These are phyloP conservation scores for Apiotrichum mycotoxinovorans DNA, from an alignment of 1,284 basidiomycete genomes.

Conservation along the genomic window DNA sequence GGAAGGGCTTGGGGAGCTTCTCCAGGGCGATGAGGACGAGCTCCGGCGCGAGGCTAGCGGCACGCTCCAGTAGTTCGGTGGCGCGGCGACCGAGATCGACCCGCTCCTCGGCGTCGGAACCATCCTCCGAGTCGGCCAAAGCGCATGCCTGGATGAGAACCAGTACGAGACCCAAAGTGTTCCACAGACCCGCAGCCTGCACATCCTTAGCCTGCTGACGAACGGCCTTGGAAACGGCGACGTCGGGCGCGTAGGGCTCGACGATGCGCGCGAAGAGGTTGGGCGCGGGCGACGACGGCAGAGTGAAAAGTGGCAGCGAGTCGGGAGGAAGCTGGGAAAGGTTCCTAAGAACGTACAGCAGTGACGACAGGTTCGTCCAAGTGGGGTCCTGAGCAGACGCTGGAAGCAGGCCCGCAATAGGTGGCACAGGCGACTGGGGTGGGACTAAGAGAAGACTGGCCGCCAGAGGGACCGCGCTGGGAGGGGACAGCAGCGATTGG, in stretches of 20 bases:
- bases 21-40: conserved; percentile 89
- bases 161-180: conserved; percentile 85
- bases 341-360: conserved; percentile 81
- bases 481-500: conserved; percentile 39
- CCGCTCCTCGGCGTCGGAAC: conserved; percentile 62
- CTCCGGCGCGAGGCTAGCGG: conserved; percentile 77
- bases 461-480: conserved; percentile 44
- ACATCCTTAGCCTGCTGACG: conserved; percentile 68
- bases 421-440: conserved; percentile 46
- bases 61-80: conserved; percentile 85
- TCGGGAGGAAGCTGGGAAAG: conserved; percentile 82
- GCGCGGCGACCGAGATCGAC: conserved; percentile 69
- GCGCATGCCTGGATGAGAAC: conserved; percentile 61
- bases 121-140: conserved; percentile 31
- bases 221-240: conserved; percentile 36
- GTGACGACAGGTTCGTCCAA: conserved; percentile 82
- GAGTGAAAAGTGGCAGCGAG: conserved; percentile 82
- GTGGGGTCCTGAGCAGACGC: conserved; percentile 52
- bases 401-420: conserved; percentile 49
- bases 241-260: conserved; percentile 64
- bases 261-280: conserved; percentile 75
- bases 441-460: conserved; percentile 50
- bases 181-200: conserved; percentile 82
- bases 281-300: conserved; percentile 75
- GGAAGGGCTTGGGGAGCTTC: conserved; percentile 85